Evolutionary conservation across 2,329 filamentous ascomycete species (phyloP), one percentile per base, ranked within the genome.

Genomic region (Epichloe brachyelytri): DNA sequence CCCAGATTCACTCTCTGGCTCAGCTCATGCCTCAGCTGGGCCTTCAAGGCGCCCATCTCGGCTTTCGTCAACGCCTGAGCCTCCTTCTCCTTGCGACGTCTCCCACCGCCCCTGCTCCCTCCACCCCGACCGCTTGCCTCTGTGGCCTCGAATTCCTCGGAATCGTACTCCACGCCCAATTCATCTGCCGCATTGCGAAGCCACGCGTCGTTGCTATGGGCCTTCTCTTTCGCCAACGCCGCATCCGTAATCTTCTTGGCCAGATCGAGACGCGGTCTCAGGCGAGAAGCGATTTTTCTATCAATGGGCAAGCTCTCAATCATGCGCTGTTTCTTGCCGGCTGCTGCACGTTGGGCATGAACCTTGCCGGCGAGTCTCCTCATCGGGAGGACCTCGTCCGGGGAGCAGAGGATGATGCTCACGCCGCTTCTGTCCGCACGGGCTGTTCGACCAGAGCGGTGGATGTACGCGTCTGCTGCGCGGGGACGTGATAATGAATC

Each of bases 401-500:
- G 91, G 0, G 85, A 82, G 62, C 93, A 97, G 49, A 98, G 81
- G 4, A 98, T 73, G 52, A 98, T 82, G 60, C 88, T 95, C 37
- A 86, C 79, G 38, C 93, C 93, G 0, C 77, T 79, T 12, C 79
- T 79, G 19, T 83, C 79, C 3, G 86, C 91, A 62, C 93, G 87
- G 2, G 93, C 93, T 1, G 93, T 97, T 57, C 93, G 86, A 12
- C 93, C 93, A 1, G 93, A 96, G 22, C 93, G 83, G 64, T 98
- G 93, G 14, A 98, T 90, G 63, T 98, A 98, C 46, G 85, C 85
- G 65, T 97, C 91, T 36, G 93, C 93, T 1, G 88, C 77, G 52
- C 90, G 85, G 1, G 93, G 0, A 96, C 83, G 66, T 98, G 91
- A 70, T 98, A 98, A 69, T 98, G 93, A 17, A 98, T 72, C 15